Base-by-base conservation (phyloP, 345 rosid species). In the Nephelium lappaceum region DNA sequence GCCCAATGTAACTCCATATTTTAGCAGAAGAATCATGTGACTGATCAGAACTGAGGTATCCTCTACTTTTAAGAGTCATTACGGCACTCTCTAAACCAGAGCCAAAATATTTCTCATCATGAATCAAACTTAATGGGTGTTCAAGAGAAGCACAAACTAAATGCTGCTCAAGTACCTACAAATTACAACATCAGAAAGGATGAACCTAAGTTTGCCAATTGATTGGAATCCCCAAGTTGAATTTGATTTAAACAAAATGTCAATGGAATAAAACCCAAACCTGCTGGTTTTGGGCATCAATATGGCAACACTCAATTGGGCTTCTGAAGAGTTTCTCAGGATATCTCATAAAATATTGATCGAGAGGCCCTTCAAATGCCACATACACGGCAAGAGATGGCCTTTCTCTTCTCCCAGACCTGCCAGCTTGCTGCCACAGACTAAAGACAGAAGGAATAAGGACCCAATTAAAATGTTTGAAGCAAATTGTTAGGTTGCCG, bases 351-450 rank as follows among this genome's bases (percentile, higher is more conserved):
- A 91, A 95, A 83, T 93, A 93, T 73, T 95, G 99, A 83, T 95
- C 99, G 8, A 95, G 89, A 62, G 99, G 96, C 43, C 92, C 89
- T 31, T 82, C 91, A 80, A 91, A 95, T 78, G 95, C 98, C 66
- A 93, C 97, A 84, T 90, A 93, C 39, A 95, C 92, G 6, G 96
- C 95, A 70, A 95, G 94, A 78, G 99, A 95, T 53, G 91, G 81
- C 84, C 81, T 92, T 77, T 87, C 96, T 81, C 99, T 91, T 83
- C 98, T 87, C 72, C 99, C 99, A 78, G 98, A 93, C 85, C 98
- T 87, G 76, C 99, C 99, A 19, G 98, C 97, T 86, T 95, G 98
- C 84, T 95, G 99, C 98, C 97, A 92, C 77, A 93, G 87, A 87
- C 98, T 95, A 84, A 69, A 78, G 51, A 70, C 72, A 83, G 78